Conservation (phyloP, 225 moss, liverwort and hornwort species). For the Marchantia paleacea region DNA sequence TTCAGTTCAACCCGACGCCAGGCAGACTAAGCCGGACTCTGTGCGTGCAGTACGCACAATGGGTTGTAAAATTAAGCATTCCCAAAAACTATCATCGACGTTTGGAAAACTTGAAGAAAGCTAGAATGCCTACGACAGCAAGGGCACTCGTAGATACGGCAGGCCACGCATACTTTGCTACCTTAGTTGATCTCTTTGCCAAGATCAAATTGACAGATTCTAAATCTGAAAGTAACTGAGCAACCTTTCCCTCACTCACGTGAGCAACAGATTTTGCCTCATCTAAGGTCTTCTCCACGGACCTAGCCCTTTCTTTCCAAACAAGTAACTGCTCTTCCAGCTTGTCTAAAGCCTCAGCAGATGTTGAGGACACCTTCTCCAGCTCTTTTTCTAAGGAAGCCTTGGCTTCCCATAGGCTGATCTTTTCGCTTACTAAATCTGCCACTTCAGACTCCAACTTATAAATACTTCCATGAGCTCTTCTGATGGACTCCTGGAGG, state of each 20-base stretch:
- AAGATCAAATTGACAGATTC: constrained; percentile 23
- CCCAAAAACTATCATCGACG: not conserved
- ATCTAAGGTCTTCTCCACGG: constrained; percentile 17
- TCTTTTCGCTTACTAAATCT: constrained; percentile 11
- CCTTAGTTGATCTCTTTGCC: constrained; percentile 8
- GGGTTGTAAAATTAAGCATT: not conserved
- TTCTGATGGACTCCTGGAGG: constrained; percentile 3
- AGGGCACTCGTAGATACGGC: constrained; percentile 19
- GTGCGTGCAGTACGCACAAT: constrained; percentile 3
- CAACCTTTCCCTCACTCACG: constrained; percentile 10
- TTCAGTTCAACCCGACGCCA: constrained; percentile 1
- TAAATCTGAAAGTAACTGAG: constrained; percentile 10
- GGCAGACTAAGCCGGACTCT: not conserved
- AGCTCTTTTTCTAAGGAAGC: constrained; percentile 9
- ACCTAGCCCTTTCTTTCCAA: constrained; percentile 22
- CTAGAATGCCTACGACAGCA: constrained; percentile 20
- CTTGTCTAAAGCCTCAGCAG: constrained; percentile 11
- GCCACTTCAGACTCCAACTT: constrained; percentile 14
- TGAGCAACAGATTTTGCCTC: constrained; percentile 10
- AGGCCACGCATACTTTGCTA: constrained; percentile 12
- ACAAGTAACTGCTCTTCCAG: constrained; percentile 14
- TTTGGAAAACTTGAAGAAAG: constrained; percentile 25
- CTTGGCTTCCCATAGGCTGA: constrained; percentile 5
- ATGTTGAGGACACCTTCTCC: not conserved
- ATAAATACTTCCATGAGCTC: not conserved